A percentile compares a stretch with the other conserved stretches of the same genome.
Conservation (phyloP, 1,284 basidiomycete genomes). For the Ceratobasidium sp. region DNA sequence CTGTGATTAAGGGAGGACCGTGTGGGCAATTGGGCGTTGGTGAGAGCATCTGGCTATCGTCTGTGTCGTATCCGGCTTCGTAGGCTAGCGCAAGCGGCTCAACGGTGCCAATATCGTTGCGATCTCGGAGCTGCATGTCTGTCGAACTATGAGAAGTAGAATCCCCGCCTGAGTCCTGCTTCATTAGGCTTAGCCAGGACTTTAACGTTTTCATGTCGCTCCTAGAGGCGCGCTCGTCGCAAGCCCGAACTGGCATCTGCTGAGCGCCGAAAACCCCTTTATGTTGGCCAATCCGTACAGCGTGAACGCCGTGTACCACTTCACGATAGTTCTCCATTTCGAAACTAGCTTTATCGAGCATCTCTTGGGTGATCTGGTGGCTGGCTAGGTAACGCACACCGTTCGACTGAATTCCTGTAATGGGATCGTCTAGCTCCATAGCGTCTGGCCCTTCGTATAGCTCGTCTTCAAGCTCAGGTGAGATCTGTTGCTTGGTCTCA, state of each 20-base stretch:
- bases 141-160: no score
- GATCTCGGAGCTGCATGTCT: no score
- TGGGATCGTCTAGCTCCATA: background rate
- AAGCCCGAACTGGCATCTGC: background rate
- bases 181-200: background rate
- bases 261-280: background rate
- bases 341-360: background rate
- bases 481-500: no score
- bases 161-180: background rate
- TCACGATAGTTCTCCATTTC: background rate
- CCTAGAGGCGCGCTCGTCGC: background rate
- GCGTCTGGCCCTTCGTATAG: no score
- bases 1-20: no score
- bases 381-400: no score
- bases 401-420: no score
- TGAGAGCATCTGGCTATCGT: no score
- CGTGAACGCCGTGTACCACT: conserved; percentile 3
- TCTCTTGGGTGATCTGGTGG: background rate
- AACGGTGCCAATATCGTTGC: background rate
- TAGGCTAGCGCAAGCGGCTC: no score
- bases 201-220: background rate
- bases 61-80: no score
- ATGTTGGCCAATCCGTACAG: background rate
- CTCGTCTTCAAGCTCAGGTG: no score
- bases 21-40: no score